Percentiles rank a stretch among this genome's conserved stretches.
phyloP scores from a whole-genome alignment of 495 filamentous ascomycete genomes.

The Trichoderma orchidacearum region DNA sequence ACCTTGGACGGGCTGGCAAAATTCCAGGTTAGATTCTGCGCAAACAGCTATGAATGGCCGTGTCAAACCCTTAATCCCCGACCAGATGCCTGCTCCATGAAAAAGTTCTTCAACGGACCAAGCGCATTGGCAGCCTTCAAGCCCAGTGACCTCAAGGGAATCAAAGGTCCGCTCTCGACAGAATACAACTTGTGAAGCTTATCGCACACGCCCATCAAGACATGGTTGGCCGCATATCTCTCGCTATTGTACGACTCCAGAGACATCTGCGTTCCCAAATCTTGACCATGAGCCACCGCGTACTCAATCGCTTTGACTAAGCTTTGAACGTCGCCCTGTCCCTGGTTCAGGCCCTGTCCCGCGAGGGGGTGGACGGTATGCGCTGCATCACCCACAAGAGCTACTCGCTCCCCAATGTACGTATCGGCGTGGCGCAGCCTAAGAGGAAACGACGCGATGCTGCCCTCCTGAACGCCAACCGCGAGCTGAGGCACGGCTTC shows the following conservation, averaged over 20 bases:
- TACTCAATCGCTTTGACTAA: constrained; percentile 60
- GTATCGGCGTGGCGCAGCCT: constrained; percentile 82
- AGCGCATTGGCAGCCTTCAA: constrained; percentile 65
- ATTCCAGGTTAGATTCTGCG: too few relatives aligned
- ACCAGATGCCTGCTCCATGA: constrained; percentile 83
- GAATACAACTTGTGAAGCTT: constrained; percentile 89
- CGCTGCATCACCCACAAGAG: constrained; percentile 84
- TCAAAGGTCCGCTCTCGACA: constrained; percentile 58
- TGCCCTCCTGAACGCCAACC: constrained; percentile 58
- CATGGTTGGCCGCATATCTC: constrained; percentile 68
- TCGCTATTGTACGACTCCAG: constrained; percentile 69
- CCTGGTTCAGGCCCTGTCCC: constrained; percentile 90
- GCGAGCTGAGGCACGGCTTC: constrained; percentile 35
- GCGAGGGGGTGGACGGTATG: constrained; percentile 91
- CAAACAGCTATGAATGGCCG: too few relatives aligned
- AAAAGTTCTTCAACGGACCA: constrained; percentile 62
- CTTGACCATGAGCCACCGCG: constrained; percentile 64
- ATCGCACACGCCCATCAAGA: constrained; percentile 80
- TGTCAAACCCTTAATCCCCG: constrained; percentile 18
- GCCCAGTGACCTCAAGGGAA: constrained; percentile 63
- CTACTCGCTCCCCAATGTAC: constrained; percentile 78
- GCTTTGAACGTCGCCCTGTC: constrained; percentile 71
- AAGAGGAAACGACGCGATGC: constrained; percentile 81
- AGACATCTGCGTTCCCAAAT: constrained; percentile 59
- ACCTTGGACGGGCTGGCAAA: too few relatives aligned